Base-by-base conservation (phyloP, 768 basidiomycete genomes). In the Neoboletus brunneissimus region DNA sequence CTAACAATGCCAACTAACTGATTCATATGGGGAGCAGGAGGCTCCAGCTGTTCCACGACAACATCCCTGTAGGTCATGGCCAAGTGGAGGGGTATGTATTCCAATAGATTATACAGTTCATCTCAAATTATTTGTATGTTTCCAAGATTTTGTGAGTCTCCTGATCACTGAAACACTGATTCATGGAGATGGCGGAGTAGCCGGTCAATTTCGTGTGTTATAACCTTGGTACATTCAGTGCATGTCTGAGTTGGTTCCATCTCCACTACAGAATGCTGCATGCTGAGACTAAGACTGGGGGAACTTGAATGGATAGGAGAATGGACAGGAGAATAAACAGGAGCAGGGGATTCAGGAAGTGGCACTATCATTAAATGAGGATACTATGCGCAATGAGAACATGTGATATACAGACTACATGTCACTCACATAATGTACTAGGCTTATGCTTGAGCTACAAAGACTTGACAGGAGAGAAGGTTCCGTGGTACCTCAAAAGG, bases 81-180 rank as follows among this genome's bases (percentile, higher is more conserved):
- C 25, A 25, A 25, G 25, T 25, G 25, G 25, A 25, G 25, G 25
- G 25, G 25, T 25, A 25, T 5, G 5, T 25, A 25, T 25, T 25
- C 25, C 5, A 5, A 25, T 25, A 25, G 76, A 44, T 85, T 82
- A 12, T 77, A 77, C 3, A 96, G 73, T 60, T 89, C 85, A 37
- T 86, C 77, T 55, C 87, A 81, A 38, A 97, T 82, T 0, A 84
- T 81, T 50, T 81, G 81, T 5, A 96, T 77, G 65, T 88, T 85
- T 82, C 83, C 1, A 80, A 77, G 9, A 94, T 66, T 16, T 86
- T 85, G 27, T 81, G 76, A 31, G 78, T 81, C 60, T 94, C 89
- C 3, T 81, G 76, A 0, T 82, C 85, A 51, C 88, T 75, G 18
- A 77, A 74, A 32, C n/a, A n/a, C n/a, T 79, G 75, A 61, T 92